Conservation (phyloP, 2,329 filamentous ascomycete species). For the Xylariaceae sp. region DNA sequence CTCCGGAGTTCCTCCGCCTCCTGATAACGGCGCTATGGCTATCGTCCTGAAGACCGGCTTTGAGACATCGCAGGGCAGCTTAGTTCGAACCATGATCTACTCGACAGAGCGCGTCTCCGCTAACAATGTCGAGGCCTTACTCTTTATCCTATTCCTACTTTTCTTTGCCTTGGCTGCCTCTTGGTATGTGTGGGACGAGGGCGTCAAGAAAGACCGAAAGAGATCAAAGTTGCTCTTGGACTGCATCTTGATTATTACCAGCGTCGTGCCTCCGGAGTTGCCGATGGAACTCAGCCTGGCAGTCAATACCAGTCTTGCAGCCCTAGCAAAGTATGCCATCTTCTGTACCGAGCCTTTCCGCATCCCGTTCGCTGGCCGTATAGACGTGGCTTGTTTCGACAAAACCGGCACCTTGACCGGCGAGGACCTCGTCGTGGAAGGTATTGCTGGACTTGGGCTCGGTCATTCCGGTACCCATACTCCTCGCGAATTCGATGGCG, state of each 20-base stretch:
- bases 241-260: constrained; percentile 96
- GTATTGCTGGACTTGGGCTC: constrained; percentile 85
- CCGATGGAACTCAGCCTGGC: constrained; percentile 98
- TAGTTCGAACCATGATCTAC: constrained; percentile 99
- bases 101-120: constrained; percentile 98
- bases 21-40: constrained; percentile 91
- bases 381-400: constrained; percentile 97
- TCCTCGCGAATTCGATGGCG: constrained; percentile 73
- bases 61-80: constrained; percentile 95
- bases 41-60: constrained; percentile 97
- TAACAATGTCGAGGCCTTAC: constrained; percentile 93
- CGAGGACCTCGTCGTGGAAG: constrained; percentile 95
- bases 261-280: constrained; percentile 95
- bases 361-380: constrained; percentile 92
- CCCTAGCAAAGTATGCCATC: constrained; percentile 92
- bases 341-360: constrained; percentile 99
- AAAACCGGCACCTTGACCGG: constrained; percentile 97
- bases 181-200: constrained; percentile 99
- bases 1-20: constrained; percentile 80
- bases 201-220: constrained; percentile 91
- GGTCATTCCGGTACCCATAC: constrained; percentile 67
- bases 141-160: constrained; percentile 95
- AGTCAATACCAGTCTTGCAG: constrained; percentile 95
- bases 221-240: constrained; percentile 96
- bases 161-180: constrained; percentile 96